Evolutionary conservation across 2,329 filamentous ascomycete species (phyloP).

Genomic region (Niveomyces coronatus): DNA sequence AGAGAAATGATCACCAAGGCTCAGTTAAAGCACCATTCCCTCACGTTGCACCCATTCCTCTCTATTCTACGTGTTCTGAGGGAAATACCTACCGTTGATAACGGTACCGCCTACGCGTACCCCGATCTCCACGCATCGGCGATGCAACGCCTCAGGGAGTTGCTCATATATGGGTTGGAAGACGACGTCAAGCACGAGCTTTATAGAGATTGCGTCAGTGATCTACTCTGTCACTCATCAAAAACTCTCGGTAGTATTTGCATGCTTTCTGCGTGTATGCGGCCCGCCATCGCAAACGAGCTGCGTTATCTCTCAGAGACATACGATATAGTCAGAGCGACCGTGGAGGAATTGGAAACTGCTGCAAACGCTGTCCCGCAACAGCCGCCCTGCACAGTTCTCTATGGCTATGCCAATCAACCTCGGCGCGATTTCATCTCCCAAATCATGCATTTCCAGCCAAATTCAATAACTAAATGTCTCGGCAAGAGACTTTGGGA

Average conservation of each 20-base stretch:
- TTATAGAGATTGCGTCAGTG: constrained; percentile 55
- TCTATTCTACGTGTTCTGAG: constrained; percentile 57
- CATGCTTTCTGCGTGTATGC: constrained; percentile 44
- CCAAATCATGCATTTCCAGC: constrained; percentile 49
- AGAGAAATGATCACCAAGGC: constrained; percentile 36
- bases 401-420: constrained; percentile 37
- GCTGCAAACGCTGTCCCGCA: constrained; percentile 23
- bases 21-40: constrained; percentile 22
- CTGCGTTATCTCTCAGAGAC: constrained; percentile 47
- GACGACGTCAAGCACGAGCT: constrained; percentile 48
- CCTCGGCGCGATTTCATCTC: constrained; percentile 48
- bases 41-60: constrained; percentile 35
- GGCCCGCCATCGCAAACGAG: constrained; percentile 36
- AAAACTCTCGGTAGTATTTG: constrained; percentile 66
- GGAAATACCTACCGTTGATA: constrained; percentile 51
- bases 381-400: constrained; percentile 20
- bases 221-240: constrained; percentile 52
- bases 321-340: constrained; percentile 49
- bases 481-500: constrained; percentile 61
- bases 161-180: constrained; percentile 48
- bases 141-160: constrained; percentile 45
- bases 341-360: constrained; percentile 55
- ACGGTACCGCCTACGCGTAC: constrained; percentile 44
- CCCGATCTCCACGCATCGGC: constrained; percentile 56
- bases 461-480: constrained; percentile 49